A percentile compares a stretch with the other conserved stretches of the same genome.
phyloP scores from a whole-genome alignment of 768 basidiomycete genomes.

The Lyophyllum decastes region DNA sequence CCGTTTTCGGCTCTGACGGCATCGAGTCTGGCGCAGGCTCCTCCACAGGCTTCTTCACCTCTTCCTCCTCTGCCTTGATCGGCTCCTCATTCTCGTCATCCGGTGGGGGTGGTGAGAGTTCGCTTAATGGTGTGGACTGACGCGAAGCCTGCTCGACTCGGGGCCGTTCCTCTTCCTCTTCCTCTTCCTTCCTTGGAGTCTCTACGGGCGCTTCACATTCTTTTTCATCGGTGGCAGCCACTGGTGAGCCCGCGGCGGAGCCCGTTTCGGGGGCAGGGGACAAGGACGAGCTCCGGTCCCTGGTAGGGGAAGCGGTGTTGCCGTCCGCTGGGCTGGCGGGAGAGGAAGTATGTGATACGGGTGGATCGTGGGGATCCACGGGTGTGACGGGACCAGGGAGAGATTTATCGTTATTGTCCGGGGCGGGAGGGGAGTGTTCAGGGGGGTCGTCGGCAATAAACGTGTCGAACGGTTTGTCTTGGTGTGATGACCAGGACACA shows the following conservation, averaged over 20 bases:
- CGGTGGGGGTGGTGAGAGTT: constrained; percentile 67
- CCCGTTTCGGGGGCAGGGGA: constrained; percentile 54
- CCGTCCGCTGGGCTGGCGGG: constrained; percentile 25
- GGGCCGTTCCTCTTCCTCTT: constrained; percentile 26
- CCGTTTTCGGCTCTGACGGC: background rate
- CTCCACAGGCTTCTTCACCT: background rate
- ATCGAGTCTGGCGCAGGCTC: background rate
- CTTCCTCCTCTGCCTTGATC: background rate
- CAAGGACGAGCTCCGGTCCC: constrained; percentile 56
- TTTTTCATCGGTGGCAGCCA: constrained; percentile 25
- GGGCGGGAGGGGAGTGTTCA: background rate
- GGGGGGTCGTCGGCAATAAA: constrained; percentile 3
- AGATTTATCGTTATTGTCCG: constrained; percentile 1
- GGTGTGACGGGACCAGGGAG: constrained; percentile 22
- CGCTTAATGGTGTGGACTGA: constrained; percentile 73
- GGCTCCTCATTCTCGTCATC: constrained; percentile 23
- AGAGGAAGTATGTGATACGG: constrained; percentile 14
- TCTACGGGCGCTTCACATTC: constrained; percentile 34
- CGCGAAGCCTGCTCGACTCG: constrained; percentile 42
- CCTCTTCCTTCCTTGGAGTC: constrained; percentile 24
- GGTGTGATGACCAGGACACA: constrained; percentile 13
- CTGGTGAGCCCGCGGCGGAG: constrained; percentile 32
- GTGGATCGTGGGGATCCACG: constrained; percentile 20
- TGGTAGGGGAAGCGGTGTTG: constrained; percentile 27
- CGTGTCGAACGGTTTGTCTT: constrained; percentile 14